phyloP scores from a whole-genome alignment of 2,329 filamentous ascomycete genomes.

The Pseudogymnoascus sp. region DNA sequence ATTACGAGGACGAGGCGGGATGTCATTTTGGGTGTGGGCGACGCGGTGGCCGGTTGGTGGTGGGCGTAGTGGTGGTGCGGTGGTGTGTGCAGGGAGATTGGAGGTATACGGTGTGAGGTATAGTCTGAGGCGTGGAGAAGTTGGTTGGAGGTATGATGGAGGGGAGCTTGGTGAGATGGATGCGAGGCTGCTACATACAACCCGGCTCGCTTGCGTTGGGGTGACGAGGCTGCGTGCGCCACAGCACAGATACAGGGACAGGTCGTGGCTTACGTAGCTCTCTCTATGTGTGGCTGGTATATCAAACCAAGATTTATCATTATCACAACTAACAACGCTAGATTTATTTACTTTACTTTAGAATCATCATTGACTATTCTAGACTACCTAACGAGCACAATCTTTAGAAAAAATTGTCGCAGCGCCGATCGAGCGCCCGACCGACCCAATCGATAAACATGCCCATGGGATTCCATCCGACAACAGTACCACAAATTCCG shows the following conservation, averaged over 20 bases:
- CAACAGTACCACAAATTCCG: background rate
- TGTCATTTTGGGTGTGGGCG: constrained; percentile 45
- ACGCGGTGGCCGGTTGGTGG: background rate
- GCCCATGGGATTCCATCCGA: background rate
- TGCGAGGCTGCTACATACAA: background rate
- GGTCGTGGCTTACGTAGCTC: background rate
- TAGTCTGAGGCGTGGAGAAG: background rate
- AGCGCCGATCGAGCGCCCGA: background rate
- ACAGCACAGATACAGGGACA: background rate
- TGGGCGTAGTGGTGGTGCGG: background rate
- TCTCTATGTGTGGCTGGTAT: no score
- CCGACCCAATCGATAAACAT: background rate
- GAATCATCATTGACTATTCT: background rate
- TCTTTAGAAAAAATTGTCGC: background rate
- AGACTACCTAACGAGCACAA: background rate
- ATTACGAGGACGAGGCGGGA: constrained; percentile 87
- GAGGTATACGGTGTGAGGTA: background rate
- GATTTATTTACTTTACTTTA: background rate
- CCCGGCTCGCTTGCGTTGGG: background rate
- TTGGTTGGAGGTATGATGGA: background rate
- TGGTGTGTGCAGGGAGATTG: background rate
- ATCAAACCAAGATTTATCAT: no score
- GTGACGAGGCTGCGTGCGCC: background rate
- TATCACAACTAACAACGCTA: no score
- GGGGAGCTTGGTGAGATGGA: background rate